A percentile compares a stretch with the other conserved stretches of the same genome.
Evolutionary conservation across 306 rosid genomes (phyloP).

Genomic region (Medicago ruthenica): DNA sequence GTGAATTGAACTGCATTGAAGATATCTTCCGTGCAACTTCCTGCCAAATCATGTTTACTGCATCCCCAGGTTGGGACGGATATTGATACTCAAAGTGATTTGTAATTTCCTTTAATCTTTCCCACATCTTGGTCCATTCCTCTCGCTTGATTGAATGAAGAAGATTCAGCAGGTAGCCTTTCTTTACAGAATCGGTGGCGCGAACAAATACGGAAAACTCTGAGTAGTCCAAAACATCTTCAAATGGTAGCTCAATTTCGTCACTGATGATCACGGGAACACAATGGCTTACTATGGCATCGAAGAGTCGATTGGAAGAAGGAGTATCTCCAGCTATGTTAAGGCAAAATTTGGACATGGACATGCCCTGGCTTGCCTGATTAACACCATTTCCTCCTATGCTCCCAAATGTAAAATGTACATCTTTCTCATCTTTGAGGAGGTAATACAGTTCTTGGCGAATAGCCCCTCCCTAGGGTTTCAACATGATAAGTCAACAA

Average conservation of each 20-base stretch:
- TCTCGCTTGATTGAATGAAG: constrained; percentile 66
- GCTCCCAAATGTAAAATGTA: constrained; percentile 78
- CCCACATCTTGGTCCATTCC: constrained; percentile 85
- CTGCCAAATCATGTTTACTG: constrained; percentile 86
- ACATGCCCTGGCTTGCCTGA: constrained; percentile 83
- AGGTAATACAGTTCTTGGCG: constrained; percentile 90
- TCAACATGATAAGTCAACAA: constrained; percentile 31
- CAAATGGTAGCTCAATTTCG: constrained; percentile 85
- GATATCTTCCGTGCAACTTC: constrained; percentile 69
- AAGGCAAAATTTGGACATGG: constrained; percentile 81
- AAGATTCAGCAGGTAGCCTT: constrained; percentile 72
- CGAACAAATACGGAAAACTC: constrained; percentile 70
- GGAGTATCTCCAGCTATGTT: constrained; percentile 95
- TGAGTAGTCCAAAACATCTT: constrained; percentile 86
- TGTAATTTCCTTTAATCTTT: constrained; percentile 66
- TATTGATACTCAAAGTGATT: constrained; percentile 76
- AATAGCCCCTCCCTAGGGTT: constrained; percentile 77
- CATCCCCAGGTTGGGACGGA: constrained; percentile 77
- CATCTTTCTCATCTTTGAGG: constrained; percentile 86
- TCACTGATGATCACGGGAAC: constrained; percentile 91
- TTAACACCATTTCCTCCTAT: constrained; percentile 66
- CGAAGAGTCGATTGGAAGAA: constrained; percentile 87
- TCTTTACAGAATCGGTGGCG: constrained; percentile 62
- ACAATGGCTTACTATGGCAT: constrained; percentile 89
- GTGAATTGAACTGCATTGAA: constrained; percentile 47